phyloP scores from a whole-genome alignment of 768 basidiomycete species.

The Mycena chlorophos region DNA sequence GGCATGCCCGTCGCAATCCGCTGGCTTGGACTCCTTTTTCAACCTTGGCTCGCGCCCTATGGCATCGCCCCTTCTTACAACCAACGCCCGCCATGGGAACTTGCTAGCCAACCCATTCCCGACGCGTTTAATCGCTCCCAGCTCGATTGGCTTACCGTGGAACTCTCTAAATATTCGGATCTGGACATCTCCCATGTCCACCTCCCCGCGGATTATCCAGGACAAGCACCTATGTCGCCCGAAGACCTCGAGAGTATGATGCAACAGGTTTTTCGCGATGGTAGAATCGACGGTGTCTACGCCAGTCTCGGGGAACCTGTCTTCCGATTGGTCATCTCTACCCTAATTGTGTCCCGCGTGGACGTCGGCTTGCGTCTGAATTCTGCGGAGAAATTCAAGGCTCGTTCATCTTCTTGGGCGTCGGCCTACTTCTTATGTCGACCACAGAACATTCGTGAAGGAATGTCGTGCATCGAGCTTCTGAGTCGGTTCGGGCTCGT shows the following conservation, averaged over 20 bases:
- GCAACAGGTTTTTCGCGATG: neutral
- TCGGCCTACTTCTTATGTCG: too few relatives aligned
- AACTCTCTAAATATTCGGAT: neutral
- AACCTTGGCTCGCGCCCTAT: neutral
- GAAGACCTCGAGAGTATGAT: neutral
- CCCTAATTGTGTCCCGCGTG: too few relatives aligned
- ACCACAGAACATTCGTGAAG: too few relatives aligned
- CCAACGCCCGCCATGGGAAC: neutral
- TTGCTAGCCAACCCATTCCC: neutral
- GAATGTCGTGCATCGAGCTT: too few relatives aligned
- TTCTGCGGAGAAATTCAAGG: too few relatives aligned
- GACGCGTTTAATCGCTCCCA: neutral
- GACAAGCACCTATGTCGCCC: neutral
- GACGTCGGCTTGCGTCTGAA: too few relatives aligned
- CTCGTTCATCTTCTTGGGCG: too few relatives aligned
- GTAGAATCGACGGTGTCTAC: neutral
- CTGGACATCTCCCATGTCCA: neutral
- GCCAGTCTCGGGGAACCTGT: neutral
- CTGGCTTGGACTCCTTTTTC: neutral
- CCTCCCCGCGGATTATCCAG: neutral
- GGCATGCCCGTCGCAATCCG: neutral
- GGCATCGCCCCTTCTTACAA: neutral
- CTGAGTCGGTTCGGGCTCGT: too few relatives aligned
- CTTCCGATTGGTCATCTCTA: neutral
- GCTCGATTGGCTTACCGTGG: neutral